phyloP scores from a whole-genome alignment of 1,284 basidiomycete species.

The Coniferiporia weirii region DNA sequence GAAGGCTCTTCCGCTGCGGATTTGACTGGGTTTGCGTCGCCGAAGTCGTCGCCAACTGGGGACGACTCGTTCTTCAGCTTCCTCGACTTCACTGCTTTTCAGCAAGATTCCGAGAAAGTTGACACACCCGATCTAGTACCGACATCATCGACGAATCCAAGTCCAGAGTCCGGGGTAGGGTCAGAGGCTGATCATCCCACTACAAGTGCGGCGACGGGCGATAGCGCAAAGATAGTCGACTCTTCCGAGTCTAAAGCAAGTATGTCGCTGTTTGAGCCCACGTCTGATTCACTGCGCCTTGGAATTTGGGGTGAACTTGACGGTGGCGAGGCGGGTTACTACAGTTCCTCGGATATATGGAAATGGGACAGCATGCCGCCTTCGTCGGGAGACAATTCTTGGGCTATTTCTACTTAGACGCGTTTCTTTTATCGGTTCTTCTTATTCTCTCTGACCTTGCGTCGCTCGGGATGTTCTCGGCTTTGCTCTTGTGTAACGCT shows the following conservation, averaged over 20 bases:
- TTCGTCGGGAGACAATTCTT: slow-evolving; percentile 53
- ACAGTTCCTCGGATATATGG: slow-evolving; percentile 51
- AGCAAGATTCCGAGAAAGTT: slow-evolving; percentile 46
- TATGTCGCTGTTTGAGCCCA: neutral
- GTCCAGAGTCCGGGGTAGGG: slow-evolving; percentile 63
- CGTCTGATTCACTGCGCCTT: slow-evolving; percentile 48
- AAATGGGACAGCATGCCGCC: slow-evolving; percentile 68
- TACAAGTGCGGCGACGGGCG: slow-evolving; percentile 22
- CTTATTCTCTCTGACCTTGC: slow-evolving; percentile 6
- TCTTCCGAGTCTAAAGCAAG: slow-evolving; percentile 22
- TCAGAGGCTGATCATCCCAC: slow-evolving; percentile 45
- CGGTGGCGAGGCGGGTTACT: slow-evolving; percentile 68
- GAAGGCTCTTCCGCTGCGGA: neutral
- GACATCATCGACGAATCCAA: slow-evolving; percentile 55
- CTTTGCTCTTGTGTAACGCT: slow-evolving; percentile 23
- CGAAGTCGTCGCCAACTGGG: slow-evolving; percentile 30
- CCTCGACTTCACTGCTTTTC: slow-evolving; percentile 63
- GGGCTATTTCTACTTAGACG: slow-evolving; percentile 55
- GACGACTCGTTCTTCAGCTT: slow-evolving; percentile 38
- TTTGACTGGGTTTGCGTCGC: slow-evolving; percentile 27
- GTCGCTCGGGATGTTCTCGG: slow-evolving; percentile 18
- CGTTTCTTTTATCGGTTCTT: slow-evolving; percentile 23
- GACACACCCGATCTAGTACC: slow-evolving; percentile 65
- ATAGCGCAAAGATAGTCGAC: slow-evolving; percentile 45
- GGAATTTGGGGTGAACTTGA: slow-evolving; percentile 66